phyloP scores from a whole-genome alignment of 2,329 filamentous ascomycete species.

The Ceratocystis colombiana region DNA sequence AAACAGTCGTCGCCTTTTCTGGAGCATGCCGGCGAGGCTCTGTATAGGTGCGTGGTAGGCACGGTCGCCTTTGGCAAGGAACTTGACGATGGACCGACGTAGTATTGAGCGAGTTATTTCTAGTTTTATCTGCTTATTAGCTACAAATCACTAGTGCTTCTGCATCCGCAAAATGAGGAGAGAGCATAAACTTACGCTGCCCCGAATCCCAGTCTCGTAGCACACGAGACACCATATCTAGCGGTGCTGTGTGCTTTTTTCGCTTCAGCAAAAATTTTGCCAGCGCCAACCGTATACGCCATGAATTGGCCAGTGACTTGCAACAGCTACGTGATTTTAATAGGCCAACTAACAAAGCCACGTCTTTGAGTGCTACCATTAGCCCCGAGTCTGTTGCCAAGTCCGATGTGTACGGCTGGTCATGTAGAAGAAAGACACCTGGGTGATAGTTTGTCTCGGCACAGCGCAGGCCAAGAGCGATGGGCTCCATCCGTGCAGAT shows the following conservation, averaged over 20 bases:
- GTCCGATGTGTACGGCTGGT: slow-evolving; percentile 28
- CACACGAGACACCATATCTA: slow-evolving; percentile 19
- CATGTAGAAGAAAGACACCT: slow-evolving; percentile 24
- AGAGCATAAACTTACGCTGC: slow-evolving; percentile 7
- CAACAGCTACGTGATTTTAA: slow-evolving; percentile 8
- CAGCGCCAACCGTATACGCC: slow-evolving; percentile 18
- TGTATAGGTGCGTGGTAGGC: slow-evolving; percentile 18
- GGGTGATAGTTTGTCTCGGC: slow-evolving; percentile 37
- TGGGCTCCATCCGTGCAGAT: slow-evolving; percentile 28
- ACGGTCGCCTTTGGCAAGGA: slow-evolving; percentile 10
- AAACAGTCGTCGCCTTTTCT: slow-evolving; percentile 12
- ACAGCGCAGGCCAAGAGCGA: slow-evolving; percentile 16
- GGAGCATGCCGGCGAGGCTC: slow-evolving; percentile 19
- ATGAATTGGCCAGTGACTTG: slow-evolving; percentile 16
- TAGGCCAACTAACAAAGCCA: slow-evolving; percentile 27
- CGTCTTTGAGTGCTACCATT: slow-evolving; percentile 29
- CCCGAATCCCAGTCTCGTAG: slow-evolving; percentile 11
- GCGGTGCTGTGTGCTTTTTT: slow-evolving; percentile 17
- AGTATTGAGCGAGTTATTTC: slow-evolving; percentile 15
- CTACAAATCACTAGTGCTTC: background rate
- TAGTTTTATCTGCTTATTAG: background rate
- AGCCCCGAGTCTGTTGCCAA: slow-evolving; percentile 18
- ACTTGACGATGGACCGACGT: slow-evolving; percentile 16
- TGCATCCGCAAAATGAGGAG: background rate
- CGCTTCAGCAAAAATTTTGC: slow-evolving; percentile 17